These are phyloP conservation scores for Gastrolobium bilobum DNA, from an alignment of 306 rosid genomes.

Conservation along the genomic window DNA sequence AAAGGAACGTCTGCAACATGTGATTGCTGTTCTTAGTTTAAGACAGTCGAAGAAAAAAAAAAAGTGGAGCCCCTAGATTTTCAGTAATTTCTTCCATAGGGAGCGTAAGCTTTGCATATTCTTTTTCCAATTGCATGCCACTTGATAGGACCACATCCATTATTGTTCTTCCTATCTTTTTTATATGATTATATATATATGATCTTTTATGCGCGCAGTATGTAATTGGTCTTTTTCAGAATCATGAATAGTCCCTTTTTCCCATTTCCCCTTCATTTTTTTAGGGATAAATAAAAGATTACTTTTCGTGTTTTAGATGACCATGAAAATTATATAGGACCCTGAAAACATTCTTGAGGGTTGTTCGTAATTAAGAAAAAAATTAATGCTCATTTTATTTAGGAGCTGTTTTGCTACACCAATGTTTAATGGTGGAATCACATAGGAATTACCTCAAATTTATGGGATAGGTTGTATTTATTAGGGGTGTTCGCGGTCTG, in stretches of 20 bases:
- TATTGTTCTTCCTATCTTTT: slow-evolving; percentile 42
- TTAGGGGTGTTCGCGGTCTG: no score
- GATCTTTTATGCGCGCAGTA: neutral
- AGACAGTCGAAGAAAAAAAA: neutral
- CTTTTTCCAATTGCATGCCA: slow-evolving; percentile 47
- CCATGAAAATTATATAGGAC: neutral
- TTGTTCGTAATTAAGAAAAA: slow-evolving; percentile 7
- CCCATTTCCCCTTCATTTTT: neutral
- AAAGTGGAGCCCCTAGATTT: slow-evolving; percentile 2
- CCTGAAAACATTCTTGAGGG: slow-evolving; percentile 5
- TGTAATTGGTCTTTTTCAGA: slow-evolving; percentile 2
- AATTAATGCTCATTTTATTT: neutral
- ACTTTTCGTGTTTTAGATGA: neutral
- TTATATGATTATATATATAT: neutral
- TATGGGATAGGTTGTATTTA: no score
- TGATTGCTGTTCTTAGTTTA: neutral
- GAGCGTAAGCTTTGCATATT: slow-evolving; percentile 41
- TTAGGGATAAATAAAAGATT: neutral
- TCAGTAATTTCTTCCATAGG: slow-evolving; percentile 17
- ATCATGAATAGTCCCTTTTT: slow-evolving; percentile 1
- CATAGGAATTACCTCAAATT: no score
- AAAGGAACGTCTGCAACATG: slow-evolving; percentile 30
- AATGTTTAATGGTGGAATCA: neutral
- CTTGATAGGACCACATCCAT: slow-evolving; percentile 43
- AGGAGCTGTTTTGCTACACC: neutral